Percentiles rank a stretch among this genome's conserved stretches.
phyloP scores from a whole-genome alignment of 495 filamentous ascomycete species.

The Rostrohypoxylon terebratum region DNA sequence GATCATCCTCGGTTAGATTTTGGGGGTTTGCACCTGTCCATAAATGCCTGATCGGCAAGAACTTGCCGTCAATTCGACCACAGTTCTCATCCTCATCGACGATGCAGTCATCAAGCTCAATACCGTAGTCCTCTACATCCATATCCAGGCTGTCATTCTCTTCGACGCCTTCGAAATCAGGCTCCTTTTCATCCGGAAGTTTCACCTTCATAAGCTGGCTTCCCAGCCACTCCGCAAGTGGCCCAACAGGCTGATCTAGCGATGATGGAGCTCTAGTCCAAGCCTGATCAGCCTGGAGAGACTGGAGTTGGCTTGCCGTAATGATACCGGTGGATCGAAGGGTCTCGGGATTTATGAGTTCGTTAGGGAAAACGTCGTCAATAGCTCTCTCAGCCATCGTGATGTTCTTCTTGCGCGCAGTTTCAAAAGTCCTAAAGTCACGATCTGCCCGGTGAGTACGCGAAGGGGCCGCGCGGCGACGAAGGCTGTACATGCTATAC shows the following conservation, averaged over 20 bases:
- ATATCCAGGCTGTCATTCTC: slow-evolving; percentile 38
- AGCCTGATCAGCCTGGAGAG: slow-evolving; percentile 65
- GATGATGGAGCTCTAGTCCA: slow-evolving; percentile 60
- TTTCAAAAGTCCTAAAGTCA: slow-evolving; percentile 43
- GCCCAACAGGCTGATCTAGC: slow-evolving; percentile 53
- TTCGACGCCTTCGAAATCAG: slow-evolving; percentile 53
- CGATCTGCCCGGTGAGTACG: slow-evolving; percentile 26
- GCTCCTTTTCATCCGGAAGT: slow-evolving; percentile 44
- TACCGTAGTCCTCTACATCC: slow-evolving; percentile 48
- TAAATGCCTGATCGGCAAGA: slow-evolving; percentile 48
- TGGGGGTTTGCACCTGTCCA: slow-evolving; percentile 53
- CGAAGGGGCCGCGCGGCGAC: slow-evolving; percentile 41
- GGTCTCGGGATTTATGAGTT: slow-evolving; percentile 59
- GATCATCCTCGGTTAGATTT: slow-evolving; percentile 26
- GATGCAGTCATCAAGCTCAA: slow-evolving; percentile 53
- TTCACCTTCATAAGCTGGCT: slow-evolving; percentile 53
- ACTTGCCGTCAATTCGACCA: slow-evolving; percentile 50
- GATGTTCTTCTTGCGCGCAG: slow-evolving; percentile 42
- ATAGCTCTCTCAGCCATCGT: slow-evolving; percentile 58
- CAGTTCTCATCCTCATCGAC: slow-evolving; percentile 56
- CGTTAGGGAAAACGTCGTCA: slow-evolving; percentile 61
- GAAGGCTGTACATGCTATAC: slow-evolving; percentile 73
- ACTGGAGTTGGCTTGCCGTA: slow-evolving; percentile 68
- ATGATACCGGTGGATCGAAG: slow-evolving; percentile 69
- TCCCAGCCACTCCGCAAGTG: slow-evolving; percentile 73